A percentile compares a stretch with the other conserved stretches of the same genome.
Evolutionary conservation across 805 yeast genomes (phyloP).

Genomic region (Spathaspora passalidarum): DNA sequence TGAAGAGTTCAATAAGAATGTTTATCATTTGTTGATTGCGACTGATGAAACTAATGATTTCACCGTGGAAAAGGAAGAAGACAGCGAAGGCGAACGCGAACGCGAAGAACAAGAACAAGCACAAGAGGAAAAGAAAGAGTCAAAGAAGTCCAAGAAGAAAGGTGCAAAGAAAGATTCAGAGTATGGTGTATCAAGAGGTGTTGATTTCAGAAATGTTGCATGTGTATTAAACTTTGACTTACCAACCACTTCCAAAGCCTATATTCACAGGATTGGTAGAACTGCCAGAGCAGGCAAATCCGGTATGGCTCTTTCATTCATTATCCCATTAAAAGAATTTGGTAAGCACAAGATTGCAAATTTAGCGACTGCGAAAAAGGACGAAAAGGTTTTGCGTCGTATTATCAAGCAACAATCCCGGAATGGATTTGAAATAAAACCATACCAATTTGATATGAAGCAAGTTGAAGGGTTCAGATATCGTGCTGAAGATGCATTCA

Average conservation of each 20-base stretch:
- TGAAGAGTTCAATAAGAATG: slow-evolving; percentile 89
- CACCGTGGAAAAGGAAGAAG: slow-evolving; percentile 49
- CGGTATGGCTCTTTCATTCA: slow-evolving; percentile 93
- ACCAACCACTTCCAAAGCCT: slow-evolving; percentile 84
- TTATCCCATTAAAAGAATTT: slow-evolving; percentile 75
- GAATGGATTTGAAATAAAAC: slow-evolving; percentile 71
- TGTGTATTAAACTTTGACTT: slow-evolving; percentile 94
- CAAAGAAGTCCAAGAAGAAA: slow-evolving; percentile 25
- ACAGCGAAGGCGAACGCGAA: slow-evolving; percentile 17
- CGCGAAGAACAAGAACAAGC: slow-evolving; percentile 21
- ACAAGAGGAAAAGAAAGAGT: slow-evolving; percentile 41
- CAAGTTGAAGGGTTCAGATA: slow-evolving; percentile 96
- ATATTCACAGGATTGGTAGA: slow-evolving; percentile 92
- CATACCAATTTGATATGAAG: slow-evolving; percentile 85
- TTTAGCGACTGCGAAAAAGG: slow-evolving; percentile 67
- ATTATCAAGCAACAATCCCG: slow-evolving; percentile 75
- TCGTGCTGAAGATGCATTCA: slow-evolving; percentile 94
- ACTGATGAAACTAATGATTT: slow-evolving; percentile 82
- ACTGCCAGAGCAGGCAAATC: slow-evolving; percentile 97
- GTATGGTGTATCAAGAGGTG: slow-evolving; percentile 95
- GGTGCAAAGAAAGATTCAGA: slow-evolving; percentile 57
- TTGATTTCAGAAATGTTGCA: slow-evolving; percentile 93
- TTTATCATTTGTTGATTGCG: slow-evolving; percentile 84
- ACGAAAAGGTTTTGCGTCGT: slow-evolving; percentile 79
- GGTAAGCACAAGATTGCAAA: slow-evolving; percentile 87